Evolutionary conservation across 2,329 filamentous ascomycete genomes (phyloP).

Genomic region (Hyphodiscus sp.): DNA sequence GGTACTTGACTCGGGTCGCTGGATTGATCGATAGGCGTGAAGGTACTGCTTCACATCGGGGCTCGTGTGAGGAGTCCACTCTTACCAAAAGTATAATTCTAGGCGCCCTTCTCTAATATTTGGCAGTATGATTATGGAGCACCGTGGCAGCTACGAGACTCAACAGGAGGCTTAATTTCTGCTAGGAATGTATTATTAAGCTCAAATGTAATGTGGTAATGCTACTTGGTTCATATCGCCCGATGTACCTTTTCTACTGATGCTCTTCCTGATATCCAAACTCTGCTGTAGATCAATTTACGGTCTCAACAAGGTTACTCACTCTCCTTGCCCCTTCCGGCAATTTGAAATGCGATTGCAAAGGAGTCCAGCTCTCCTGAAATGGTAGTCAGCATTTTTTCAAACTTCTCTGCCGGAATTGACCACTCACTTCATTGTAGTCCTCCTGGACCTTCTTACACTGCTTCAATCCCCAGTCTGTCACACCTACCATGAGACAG

Average conservation of each 20-base stretch:
- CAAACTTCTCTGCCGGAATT: background rate
- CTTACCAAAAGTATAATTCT: too few relatives aligned
- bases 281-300: background rate
- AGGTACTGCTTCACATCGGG: too few relatives aligned
- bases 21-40: too few relatives aligned
- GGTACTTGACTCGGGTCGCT: too few relatives aligned
- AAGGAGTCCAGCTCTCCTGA: conserved; percentile 54
- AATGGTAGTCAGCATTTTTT: background rate
- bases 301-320: conserved; percentile 19
- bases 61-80: too few relatives aligned
- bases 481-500: conserved; percentile 63
- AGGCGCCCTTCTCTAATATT: too few relatives aligned
- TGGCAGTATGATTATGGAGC: too few relatives aligned
- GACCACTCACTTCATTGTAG: conserved; percentile 47
- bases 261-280: conserved; percentile 13
- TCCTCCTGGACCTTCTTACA: conserved; percentile 62
- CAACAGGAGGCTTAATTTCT: too few relatives aligned
- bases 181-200: background rate
- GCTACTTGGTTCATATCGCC: conserved; percentile 7
- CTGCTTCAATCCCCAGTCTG: conserved; percentile 64
- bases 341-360: conserved; percentile 42
- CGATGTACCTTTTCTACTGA: conserved; percentile 13
- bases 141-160: too few relatives aligned
- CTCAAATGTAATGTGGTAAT: conserved; percentile 16
- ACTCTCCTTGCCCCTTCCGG: conserved; percentile 19